These are phyloP conservation scores for Rhizoclosmatium sp. DNA, from an alignment of 192 early-diverging fungal genomes.

Conservation along the genomic window DNA sequence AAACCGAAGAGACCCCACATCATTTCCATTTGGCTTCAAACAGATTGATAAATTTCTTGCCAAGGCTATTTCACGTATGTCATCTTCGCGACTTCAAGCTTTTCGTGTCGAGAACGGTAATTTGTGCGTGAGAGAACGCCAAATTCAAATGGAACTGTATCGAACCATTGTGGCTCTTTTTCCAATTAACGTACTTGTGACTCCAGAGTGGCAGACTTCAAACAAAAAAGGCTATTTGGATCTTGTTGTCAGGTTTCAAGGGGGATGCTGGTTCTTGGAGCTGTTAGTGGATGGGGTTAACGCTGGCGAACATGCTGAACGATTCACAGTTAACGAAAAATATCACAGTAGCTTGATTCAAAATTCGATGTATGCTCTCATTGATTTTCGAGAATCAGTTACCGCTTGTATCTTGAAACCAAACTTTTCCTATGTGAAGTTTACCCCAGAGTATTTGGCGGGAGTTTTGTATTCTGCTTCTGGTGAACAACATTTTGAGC, in stretches of 20 bases:
- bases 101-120: not conserved
- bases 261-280: not conserved
- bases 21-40: not conserved
- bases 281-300: not conserved
- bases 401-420: not conserved
- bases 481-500: too few species aligned
- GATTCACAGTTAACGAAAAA: not conserved
- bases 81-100: not conserved
- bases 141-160: not conserved
- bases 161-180: not conserved
- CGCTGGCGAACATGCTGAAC: not conserved
- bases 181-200: not conserved
- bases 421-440: not conserved
- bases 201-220: not conserved
- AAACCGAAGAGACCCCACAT: not conserved
- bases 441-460: too few species aligned
- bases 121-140: not conserved
- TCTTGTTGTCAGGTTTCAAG: not conserved
- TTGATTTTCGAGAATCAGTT: not conserved
- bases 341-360: not conserved
- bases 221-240: not conserved
- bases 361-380: not conserved
- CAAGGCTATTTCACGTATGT: not conserved
- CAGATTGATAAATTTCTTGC: not conserved
- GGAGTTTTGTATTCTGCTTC: too few species aligned